phyloP scores from a whole-genome alignment of 2,329 filamentous ascomycete species.

The Colletotrichum liaoningense region DNA sequence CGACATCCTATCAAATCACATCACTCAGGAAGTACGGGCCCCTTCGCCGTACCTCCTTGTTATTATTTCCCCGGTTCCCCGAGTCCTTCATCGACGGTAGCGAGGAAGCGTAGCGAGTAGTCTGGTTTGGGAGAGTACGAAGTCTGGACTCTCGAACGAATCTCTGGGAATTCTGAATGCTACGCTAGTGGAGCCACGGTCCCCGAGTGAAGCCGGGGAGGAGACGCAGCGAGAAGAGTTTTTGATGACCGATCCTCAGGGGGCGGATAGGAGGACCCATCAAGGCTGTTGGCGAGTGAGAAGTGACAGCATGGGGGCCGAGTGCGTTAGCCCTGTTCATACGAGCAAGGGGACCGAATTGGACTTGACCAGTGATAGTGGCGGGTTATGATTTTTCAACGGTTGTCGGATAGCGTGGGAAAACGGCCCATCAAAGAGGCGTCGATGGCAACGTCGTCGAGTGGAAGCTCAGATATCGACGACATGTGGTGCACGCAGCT shows the following conservation, averaged over 20 bases:
- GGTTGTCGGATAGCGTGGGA: not conserved
- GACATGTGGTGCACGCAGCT: not conserved
- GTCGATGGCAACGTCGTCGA: not conserved
- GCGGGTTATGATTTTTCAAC: not conserved
- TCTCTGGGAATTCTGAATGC: not conserved
- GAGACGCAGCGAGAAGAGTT: not conserved
- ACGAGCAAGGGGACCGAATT: not conserved
- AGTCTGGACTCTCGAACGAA: not conserved
- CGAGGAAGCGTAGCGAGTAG: not conserved
- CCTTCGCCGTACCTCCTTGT: not conserved
- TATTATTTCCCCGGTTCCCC: not conserved
- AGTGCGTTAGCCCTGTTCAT: not conserved
- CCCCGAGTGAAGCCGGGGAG: not conserved
- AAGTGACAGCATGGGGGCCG: constrained; percentile 6
- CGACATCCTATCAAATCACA: not conserved
- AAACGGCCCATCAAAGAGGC: not conserved
- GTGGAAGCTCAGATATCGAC: not conserved
- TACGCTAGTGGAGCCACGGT: not conserved
- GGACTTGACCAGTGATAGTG: not conserved
- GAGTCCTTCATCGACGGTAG: not conserved
- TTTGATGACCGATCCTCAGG: not conserved
- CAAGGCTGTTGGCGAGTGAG: constrained; percentile 3
- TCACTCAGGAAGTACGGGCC: not conserved
- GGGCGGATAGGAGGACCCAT: not conserved
- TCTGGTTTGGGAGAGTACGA: not conserved